phyloP scores from a whole-genome alignment of 192 early-diverging fungal species.

The Dissophora globulifera region DNA sequence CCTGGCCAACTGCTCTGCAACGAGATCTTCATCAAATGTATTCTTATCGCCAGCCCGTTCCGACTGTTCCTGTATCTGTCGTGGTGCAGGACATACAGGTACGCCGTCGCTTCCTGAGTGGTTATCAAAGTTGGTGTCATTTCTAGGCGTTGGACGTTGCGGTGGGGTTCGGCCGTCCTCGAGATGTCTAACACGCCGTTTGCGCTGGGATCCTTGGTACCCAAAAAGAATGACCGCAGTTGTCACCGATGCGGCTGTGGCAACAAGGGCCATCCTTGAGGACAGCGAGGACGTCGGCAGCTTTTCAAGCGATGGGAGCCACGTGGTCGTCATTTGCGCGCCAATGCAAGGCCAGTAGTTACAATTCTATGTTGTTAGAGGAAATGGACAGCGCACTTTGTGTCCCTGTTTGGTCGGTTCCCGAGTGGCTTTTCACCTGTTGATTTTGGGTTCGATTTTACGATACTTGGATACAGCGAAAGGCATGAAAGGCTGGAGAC shows the following conservation, averaged over 20 bases:
- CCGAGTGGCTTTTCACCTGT: too few relatives aligned
- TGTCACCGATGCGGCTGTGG: conserved; percentile 68
- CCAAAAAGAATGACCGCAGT: conserved; percentile 71
- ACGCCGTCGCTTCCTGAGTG: too few relatives aligned
- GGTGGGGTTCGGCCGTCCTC: conserved; percentile 57
- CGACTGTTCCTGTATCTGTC: not conserved
- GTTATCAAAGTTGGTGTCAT: too few relatives aligned
- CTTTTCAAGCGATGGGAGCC: conserved; percentile 7
- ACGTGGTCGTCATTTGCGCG: not conserved
- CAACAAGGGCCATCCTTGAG: conserved; percentile 58
- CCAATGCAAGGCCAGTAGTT: too few relatives aligned
- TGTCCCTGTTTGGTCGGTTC: too few relatives aligned
- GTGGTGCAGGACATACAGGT: too few relatives aligned
- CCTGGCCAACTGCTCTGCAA: conserved; percentile 87
- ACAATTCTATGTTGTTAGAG: too few relatives aligned
- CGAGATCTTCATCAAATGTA: conserved; percentile 71
- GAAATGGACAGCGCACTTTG: too few relatives aligned
- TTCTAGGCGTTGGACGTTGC: not conserved
- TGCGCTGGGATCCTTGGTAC: conserved; percentile 59
- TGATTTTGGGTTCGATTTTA: too few relatives aligned
- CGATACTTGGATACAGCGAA: too few relatives aligned
- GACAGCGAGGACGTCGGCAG: conserved; percentile 26
- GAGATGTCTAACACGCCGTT: conserved; percentile 55
- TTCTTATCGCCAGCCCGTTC: conserved; percentile 1
- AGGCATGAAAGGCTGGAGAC: too few relatives aligned